phyloP scores from a whole-genome alignment of 495 filamentous ascomycete species.

The Xeromyces bisporus region DNA sequence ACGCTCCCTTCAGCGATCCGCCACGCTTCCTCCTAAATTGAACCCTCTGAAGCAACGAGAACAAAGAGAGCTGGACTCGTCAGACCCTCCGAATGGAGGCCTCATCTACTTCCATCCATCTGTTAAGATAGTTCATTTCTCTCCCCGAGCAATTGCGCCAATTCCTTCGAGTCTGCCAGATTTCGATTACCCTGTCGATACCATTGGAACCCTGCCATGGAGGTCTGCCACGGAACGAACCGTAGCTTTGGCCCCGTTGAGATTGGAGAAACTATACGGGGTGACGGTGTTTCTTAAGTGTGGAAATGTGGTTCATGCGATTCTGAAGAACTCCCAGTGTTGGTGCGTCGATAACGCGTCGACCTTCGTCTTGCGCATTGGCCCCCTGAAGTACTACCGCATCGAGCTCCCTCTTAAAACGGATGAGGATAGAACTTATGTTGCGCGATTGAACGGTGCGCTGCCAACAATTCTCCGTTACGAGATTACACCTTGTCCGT shows the following conservation, averaged over 20 bases:
- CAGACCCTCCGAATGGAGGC: too few species aligned
- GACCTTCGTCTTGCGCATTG: constrained; percentile 67
- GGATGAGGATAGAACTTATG: constrained; percentile 38
- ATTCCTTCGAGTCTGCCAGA: constrained; percentile 27
- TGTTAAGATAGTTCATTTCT: constrained; percentile 49
- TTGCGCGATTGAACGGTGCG: constrained; percentile 49
- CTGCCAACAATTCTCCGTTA: constrained; percentile 57
- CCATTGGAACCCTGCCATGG: constrained; percentile 47
- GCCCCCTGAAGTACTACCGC: constrained; percentile 67
- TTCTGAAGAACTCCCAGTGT: constrained; percentile 72
- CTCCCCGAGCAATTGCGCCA: constrained; percentile 23
- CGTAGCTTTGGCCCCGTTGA: constrained; percentile 59
- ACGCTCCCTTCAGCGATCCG: constrained; percentile 34
- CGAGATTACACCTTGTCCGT: constrained; percentile 77
- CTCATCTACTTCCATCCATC: constrained; percentile 53
- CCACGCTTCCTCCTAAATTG: constrained; percentile 40
- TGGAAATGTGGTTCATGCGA: constrained; percentile 60
- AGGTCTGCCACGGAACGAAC: constrained; percentile 61
- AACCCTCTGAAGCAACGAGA: constrained; percentile 17
- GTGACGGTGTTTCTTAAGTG: constrained; percentile 76
- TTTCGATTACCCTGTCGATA: constrained; percentile 31
- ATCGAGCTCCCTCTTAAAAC: constrained; percentile 60
- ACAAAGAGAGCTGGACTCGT: constrained; percentile 18
- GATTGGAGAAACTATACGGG: constrained; percentile 65
- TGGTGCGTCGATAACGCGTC: constrained; percentile 82